Evolutionary conservation across 305 asterid genomes (phyloP).

Genomic region (Fraxinus platypoda): DNA sequence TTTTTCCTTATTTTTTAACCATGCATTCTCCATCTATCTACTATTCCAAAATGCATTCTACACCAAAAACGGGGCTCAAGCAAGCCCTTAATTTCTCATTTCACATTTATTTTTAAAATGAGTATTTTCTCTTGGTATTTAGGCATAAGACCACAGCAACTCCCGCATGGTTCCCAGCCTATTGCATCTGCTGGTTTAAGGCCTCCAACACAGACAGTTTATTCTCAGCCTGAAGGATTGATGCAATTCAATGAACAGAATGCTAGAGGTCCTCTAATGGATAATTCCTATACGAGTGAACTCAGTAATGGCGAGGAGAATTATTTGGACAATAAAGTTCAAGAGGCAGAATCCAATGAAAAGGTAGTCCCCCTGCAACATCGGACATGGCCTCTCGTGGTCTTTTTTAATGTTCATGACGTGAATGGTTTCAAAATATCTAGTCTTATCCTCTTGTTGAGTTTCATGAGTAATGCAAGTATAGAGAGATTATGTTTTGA

Average conservation of each 20-base stretch:
- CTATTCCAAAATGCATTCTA: neutral
- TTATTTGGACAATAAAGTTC: slow-evolving; percentile 37
- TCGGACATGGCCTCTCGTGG: neutral
- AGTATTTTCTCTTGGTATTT: slow-evolving; percentile 26
- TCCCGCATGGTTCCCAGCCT: slow-evolving; percentile 51
- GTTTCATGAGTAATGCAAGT: neutral
- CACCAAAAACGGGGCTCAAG: too few relatives aligned
- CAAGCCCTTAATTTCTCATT: slow-evolving; percentile 9
- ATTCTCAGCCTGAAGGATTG: slow-evolving; percentile 58
- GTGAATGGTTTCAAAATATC: slow-evolving; percentile 2
- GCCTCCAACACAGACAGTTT: slow-evolving; percentile 57
- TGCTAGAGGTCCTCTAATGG: slow-evolving; percentile 40
- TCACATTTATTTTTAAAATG: slow-evolving; percentile 14
- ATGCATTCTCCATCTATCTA: neutral
- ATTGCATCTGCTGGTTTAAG: slow-evolving; percentile 53
- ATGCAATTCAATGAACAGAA: slow-evolving; percentile 59
- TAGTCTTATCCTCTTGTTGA: slow-evolving; percentile 16
- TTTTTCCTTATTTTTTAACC: neutral
- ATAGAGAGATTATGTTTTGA: neutral
- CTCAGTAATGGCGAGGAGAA: slow-evolving; percentile 57
- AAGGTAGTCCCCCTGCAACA: slow-evolving; percentile 38
- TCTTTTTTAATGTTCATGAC: slow-evolving; percentile 8
- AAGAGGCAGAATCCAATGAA: slow-evolving; percentile 46
- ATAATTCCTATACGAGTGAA: slow-evolving; percentile 47
- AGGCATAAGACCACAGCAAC: slow-evolving; percentile 78